Base-by-base conservation (phyloP, 257 asterid species). In the Ballota nigra region DNA sequence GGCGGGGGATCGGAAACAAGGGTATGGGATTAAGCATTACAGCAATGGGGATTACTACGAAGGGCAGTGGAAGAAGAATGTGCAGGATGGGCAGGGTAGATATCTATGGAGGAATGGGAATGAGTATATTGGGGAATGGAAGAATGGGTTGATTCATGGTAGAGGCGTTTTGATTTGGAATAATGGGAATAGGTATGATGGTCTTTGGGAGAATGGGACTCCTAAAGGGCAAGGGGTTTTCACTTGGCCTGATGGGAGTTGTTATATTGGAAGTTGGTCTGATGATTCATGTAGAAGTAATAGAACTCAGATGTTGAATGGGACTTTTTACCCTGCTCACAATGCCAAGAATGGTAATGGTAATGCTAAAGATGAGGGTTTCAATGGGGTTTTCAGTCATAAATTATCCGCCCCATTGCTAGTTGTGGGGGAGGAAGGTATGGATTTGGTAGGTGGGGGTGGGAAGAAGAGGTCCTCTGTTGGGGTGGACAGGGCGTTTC, bases 171-270 rank as follows among this genome's bases (percentile, higher is more conserved):
- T 95, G 79, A 82, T 86, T 28, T 95, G 98, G 98, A 84, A 74
- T 8, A 92, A 92, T 74, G 96, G 97, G 76, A 92, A 92, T 57
- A 76, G 90, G 47, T 92, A 85, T 26, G 96, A 88, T 68, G 97
- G 96, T 40, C 78, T 83, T 75, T 95, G 99, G 99, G 97, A 86
- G 70, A 79, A 66, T 72, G 96, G 98, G 24, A 68, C 79, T n/a
- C 96, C 98, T 0, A 87, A 83, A 70, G 97, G 96, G 1, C 77
- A 92, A 12, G 99, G 99, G 4, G 92, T 86, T 76, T 95, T 92
- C 85, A 87, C 92, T 23, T 95, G 99, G 99, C 89, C 92, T 2
- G 96, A 92, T 68, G 97, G 96, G 47, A 88, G 96, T 63, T 89
- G 95, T 69, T 95, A 92, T 73, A 84, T 88, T 16, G 98, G 97